phyloP scores from a whole-genome alignment of 768 basidiomycete genomes.

The Phaeotremella skinneri region DNA sequence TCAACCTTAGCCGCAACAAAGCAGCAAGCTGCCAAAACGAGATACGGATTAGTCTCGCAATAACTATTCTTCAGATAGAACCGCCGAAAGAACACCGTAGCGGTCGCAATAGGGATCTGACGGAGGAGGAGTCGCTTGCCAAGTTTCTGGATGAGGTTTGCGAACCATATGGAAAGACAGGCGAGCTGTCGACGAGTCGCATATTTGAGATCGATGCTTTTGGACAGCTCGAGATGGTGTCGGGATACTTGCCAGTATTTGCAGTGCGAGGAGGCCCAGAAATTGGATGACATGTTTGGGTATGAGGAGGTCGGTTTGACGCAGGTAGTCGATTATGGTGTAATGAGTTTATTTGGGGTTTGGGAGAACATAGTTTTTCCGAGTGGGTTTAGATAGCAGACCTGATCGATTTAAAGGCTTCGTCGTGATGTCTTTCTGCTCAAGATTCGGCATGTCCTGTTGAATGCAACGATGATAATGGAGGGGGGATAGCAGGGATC shows the following conservation, averaged over 20 bases:
- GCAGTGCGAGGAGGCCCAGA: constrained; percentile 88
- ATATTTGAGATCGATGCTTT: constrained; percentile 72
- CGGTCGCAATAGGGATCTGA: constrained; percentile 88
- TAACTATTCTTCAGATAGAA: constrained; percentile 95
- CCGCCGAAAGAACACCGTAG: constrained; percentile 90
- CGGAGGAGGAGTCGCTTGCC: constrained; percentile 78
- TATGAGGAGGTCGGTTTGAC: no score
- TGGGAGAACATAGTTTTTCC: no score
- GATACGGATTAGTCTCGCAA: constrained; percentile 91
- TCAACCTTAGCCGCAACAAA: constrained; percentile 98
- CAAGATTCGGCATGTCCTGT: no score
- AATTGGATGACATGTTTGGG: constrained; percentile 59
- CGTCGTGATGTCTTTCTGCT: no score
- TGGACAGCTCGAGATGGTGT: constrained; percentile 68
- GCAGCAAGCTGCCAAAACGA: constrained; percentile 87
- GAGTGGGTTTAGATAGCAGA: no score
- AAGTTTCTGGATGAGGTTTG: constrained; percentile 75
- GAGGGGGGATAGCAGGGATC: no score
- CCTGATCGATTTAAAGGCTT: no score
- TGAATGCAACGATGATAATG: no score
- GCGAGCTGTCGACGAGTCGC: constrained; percentile 76
- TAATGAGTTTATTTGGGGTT: no score
- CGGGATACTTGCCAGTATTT: constrained; percentile 90
- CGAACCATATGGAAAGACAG: constrained; percentile 83
- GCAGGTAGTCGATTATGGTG: no score